Evolutionary conservation across 257 asterid genomes (phyloP).

Genomic region (Capsicum baccatum): DNA sequence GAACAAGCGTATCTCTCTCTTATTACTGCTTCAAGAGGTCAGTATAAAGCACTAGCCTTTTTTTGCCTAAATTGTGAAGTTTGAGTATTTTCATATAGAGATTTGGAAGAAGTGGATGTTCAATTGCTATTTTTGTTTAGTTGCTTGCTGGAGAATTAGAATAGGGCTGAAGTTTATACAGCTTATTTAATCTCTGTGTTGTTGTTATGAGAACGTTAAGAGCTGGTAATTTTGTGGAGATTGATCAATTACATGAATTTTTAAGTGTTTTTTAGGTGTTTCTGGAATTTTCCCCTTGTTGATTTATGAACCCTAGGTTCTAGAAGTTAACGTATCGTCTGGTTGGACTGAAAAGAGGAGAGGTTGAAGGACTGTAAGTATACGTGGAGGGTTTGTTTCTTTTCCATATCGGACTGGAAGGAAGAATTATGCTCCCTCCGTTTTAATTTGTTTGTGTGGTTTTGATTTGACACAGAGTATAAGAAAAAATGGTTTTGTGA

Average conservation of each 20-base stretch:
- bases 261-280: slow-evolving; percentile 7
- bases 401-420: background rate
- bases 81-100: background rate
- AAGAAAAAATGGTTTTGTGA: no score
- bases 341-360: background rate
- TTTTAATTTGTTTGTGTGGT: no score
- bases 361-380: slow-evolving; percentile 5
- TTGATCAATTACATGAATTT: slow-evolving; percentile 5
- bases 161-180: no score
- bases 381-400: slow-evolving; percentile 15
- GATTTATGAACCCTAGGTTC: slow-evolving; percentile 16
- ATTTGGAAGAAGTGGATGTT: background rate
- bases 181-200: no score
- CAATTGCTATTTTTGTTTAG: no score
- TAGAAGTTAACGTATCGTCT: background rate
- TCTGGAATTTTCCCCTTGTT: slow-evolving; percentile 9
- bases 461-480: no score
- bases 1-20: slow-evolving; percentile 80
- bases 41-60: background rate
- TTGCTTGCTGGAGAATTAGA: no score
- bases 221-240: background rate
- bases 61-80: slow-evolving; percentile 8
- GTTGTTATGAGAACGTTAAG: no score
- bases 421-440: no score
- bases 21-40: slow-evolving; percentile 83